phyloP scores from a whole-genome alignment of 257 asterid genomes.

The Forsythia viridissima region DNA sequence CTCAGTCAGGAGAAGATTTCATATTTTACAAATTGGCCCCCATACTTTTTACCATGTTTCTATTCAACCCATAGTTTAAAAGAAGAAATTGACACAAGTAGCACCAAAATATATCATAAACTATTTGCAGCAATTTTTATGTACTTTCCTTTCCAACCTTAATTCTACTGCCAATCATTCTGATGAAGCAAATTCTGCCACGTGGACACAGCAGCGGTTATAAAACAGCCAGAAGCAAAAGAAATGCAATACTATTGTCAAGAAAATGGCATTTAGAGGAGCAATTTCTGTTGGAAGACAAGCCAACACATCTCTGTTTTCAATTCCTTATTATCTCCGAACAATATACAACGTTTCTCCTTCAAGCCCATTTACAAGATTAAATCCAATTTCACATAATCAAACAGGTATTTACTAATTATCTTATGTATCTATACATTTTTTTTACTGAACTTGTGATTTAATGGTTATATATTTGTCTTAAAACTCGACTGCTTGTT shows the following conservation, averaged over 20 bases:
- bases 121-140: no score
- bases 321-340: conserved; percentile 38
- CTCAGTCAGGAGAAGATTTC: background rate
- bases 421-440: background rate
- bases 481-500: background rate
- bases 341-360: conserved; percentile 28
- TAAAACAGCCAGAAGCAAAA: background rate
- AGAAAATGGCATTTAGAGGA: conserved; percentile 55
- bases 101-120: background rate
- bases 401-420: conserved; percentile 41
- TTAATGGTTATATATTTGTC: background rate
- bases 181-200: conserved; percentile 45
- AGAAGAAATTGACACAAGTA: background rate
- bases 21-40: background rate
- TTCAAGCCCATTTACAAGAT: conserved; percentile 24
- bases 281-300: conserved; percentile 48
- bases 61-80: background rate
- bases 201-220: conserved; percentile 35
- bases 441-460: background rate
- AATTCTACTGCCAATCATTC: conserved; percentile 17
- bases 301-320: conserved; percentile 32
- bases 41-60: background rate
- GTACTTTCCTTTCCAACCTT: background rate
- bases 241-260: background rate
- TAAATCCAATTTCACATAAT: conserved; percentile 26